A percentile compares a stretch with the other conserved stretches of the same genome.
phyloP scores from a whole-genome alignment of 2,329 filamentous ascomycete genomes.

The Colletotrichum sp. region DNA sequence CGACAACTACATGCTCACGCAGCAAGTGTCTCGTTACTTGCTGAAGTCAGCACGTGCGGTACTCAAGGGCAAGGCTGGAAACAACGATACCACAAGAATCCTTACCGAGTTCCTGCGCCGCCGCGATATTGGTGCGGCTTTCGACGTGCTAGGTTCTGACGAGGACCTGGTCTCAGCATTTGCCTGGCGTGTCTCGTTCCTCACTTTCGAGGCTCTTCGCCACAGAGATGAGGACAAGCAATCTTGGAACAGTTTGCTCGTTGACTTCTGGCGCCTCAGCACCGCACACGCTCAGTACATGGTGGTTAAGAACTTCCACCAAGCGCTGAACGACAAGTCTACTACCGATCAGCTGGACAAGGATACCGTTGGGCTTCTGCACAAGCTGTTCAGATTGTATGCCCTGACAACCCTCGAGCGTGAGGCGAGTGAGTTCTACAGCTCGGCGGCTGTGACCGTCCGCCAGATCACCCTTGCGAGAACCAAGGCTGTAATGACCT shows the following conservation, averaged over 20 bases:
- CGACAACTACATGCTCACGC: slow-evolving; percentile 83
- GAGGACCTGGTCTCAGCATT: slow-evolving; percentile 75
- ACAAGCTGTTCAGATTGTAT: slow-evolving; percentile 86
- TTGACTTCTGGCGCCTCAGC: slow-evolving; percentile 78
- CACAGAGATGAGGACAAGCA: slow-evolving; percentile 77
- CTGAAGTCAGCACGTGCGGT: slow-evolving; percentile 77
- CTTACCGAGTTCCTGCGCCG: slow-evolving; percentile 68
- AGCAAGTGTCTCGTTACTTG: slow-evolving; percentile 79
- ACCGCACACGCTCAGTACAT: slow-evolving; percentile 80
- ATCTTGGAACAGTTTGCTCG: slow-evolving; percentile 77
- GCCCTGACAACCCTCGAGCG: slow-evolving; percentile 66
- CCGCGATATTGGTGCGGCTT: slow-evolving; percentile 73
- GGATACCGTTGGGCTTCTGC: slow-evolving; percentile 62
- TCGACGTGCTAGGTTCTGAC: slow-evolving; percentile 75
- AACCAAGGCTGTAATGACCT: slow-evolving; percentile 79
- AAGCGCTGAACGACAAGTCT: slow-evolving; percentile 45
- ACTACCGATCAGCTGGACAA: slow-evolving; percentile 60
- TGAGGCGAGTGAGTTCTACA: slow-evolving; percentile 76
- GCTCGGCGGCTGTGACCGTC: slow-evolving; percentile 70
- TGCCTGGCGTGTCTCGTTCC: slow-evolving; percentile 75
- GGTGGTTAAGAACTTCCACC: slow-evolving; percentile 75
- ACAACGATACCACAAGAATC: slow-evolving; percentile 73
- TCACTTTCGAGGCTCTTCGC: slow-evolving; percentile 78
- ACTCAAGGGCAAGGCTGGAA: slow-evolving; percentile 60
- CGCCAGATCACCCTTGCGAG: slow-evolving; percentile 74